Base-by-base conservation (phyloP, 2,329 filamentous ascomycete genomes). In the Daldinia sp. region DNA sequence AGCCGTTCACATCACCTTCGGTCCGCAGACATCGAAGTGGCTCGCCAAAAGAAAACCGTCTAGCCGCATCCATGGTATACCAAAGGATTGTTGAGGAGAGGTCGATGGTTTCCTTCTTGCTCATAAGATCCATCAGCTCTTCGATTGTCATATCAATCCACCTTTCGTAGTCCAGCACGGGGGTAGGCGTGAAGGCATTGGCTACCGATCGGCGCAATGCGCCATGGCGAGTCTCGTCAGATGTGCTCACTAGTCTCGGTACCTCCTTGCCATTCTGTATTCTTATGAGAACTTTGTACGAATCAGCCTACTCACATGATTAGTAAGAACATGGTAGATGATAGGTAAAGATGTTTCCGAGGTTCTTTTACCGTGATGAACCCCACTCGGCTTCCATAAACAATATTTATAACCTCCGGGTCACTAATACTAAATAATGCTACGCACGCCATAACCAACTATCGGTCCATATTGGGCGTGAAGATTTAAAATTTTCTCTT, bases 401-500 rank as follows among this genome's bases (percentile, higher is more conserved):
- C 68, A 5, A 70, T 47, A 5, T 58, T 67, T 27, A 73, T 70
- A 11, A 70, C 66, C 30, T 71, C 71, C 2, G 70, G 70, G 25
- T 73, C 71, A 29, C 50, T 73, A 27, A 73, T 68, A 23, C 70
- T 73, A 23, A 23, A 69, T 73, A 23, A 73, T 58, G 17, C 63
- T 70, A 4, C 64, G 57, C 7, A 71, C 70, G 4, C 72, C 71
- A 30, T 71, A 72, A 10, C 72, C 68, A 3, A 73, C 68, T 8
- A 73, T 62, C 0, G 67, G 66, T 0, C 70, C 72, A 37, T 70
- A 48, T 27, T 47, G 48, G 4, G 51, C 57, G 35, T 73, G 70
- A 19, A 72, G 29, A 1, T 69, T 66, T 1, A 68, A 17, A n/a
- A 72, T 55, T 23, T 64, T 66, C 49, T n/a, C 68, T 60, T 13